Evolutionary conservation across 2,329 filamentous ascomycete species (phyloP).

Genomic region (Colletotrichum spaethianum): DNA sequence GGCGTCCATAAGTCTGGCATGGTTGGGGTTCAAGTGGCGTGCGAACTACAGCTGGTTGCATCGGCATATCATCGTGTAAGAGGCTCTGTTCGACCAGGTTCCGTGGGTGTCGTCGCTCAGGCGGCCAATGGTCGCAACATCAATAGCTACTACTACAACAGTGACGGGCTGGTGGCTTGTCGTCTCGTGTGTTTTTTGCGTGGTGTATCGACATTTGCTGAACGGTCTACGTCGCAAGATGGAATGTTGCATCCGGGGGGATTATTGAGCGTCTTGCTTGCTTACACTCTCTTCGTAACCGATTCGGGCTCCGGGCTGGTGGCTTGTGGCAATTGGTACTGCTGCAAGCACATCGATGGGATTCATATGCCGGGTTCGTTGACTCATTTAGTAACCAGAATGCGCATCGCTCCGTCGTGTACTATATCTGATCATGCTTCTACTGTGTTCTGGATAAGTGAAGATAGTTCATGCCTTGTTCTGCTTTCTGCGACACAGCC

Average conservation of each 20-base stretch:
- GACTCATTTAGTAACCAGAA: neutral
- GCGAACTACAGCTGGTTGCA: no score
- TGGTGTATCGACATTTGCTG: constrained; percentile 9
- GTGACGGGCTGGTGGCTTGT: constrained; percentile 16
- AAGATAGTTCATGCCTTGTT: no score
- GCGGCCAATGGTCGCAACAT: neutral
- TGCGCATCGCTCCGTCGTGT: neutral
- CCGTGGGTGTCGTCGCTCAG: neutral
- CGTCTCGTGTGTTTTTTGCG: constrained; percentile 6
- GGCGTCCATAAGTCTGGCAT: no score
- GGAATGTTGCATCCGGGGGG: neutral
- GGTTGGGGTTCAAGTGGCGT: no score
- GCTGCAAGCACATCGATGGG: neutral
- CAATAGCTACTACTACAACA: neutral
- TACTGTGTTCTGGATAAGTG: no score
- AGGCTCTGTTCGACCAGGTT: no score
- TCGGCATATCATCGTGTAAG: no score
- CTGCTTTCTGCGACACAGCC: no score
- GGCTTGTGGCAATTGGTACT: neutral
- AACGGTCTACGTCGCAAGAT: neutral
- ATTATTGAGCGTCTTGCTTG: neutral
- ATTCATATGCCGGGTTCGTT: neutral
- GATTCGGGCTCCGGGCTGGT: neutral
- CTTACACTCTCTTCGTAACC: neutral
- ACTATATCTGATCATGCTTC: no score